phyloP scores from a whole-genome alignment of 768 basidiomycete genomes.

The Podaxis carcinomalis region DNA sequence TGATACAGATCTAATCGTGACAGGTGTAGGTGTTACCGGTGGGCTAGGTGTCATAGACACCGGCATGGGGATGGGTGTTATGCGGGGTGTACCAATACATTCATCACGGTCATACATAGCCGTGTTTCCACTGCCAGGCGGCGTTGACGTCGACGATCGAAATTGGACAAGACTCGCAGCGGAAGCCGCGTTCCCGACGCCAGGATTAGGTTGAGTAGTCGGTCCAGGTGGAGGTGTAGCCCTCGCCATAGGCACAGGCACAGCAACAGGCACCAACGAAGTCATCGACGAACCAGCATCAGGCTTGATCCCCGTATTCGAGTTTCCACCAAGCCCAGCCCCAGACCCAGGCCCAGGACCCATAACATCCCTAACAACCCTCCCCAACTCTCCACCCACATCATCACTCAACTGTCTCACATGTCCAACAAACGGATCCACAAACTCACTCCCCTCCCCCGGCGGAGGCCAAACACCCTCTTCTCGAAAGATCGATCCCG shows the following conservation, averaged over 20 bases:
- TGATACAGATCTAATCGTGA: background rate
- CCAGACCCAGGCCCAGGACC: too few species aligned
- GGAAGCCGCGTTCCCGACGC: background rate
- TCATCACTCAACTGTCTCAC: slow-evolving; percentile 27
- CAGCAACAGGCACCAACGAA: background rate
- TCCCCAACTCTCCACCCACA: slow-evolving; percentile 23
- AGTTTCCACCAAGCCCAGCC: too few species aligned
- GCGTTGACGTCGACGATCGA: background rate
- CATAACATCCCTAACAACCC: background rate
- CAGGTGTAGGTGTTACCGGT: background rate
- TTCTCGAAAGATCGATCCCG: slow-evolving; percentile 45
- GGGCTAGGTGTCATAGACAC: background rate
- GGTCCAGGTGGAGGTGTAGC: background rate
- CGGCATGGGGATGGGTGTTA: too few species aligned
- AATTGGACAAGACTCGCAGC: background rate
- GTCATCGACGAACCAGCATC: too few species aligned
- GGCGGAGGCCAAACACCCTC: slow-evolving; percentile 41
- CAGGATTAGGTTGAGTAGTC: background rate
- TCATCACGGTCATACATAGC: background rate
- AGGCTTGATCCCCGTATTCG: too few species aligned
- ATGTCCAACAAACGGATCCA: slow-evolving; percentile 42
- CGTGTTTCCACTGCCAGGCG: background rate
- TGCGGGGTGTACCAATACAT: background rate
- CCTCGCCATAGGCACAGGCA: background rate
- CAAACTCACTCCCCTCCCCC: slow-evolving; percentile 23